Percentiles rank a stretch among this genome's conserved stretches.
These are phyloP conservation scores for Pythium vanterpoolii DNA, from an alignment of 352 stramenopile genomes.

Conservation along the genomic window DNA sequence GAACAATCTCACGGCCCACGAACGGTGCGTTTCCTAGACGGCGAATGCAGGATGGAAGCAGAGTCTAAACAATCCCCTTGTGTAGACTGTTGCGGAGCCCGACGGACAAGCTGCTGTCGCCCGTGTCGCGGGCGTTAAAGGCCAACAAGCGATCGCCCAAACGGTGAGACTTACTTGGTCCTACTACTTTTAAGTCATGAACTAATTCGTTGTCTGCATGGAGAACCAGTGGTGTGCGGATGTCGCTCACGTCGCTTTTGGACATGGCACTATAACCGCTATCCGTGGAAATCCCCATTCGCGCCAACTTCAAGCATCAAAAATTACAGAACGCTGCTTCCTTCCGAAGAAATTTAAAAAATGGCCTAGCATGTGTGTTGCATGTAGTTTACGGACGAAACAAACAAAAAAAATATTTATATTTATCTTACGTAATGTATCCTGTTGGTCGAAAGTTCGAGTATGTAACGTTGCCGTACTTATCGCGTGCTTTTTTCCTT, in stretches of 20 bases:
- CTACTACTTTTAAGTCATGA: background rate
- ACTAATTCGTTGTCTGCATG: background rate
- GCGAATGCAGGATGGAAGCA: too few species aligned
- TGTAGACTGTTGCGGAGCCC: constrained; percentile 53
- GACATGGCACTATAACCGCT: constrained; percentile 7
- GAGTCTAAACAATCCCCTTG: too few species aligned
- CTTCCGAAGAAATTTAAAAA: background rate
- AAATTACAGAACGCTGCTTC: constrained; percentile 10
- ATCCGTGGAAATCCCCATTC: constrained; percentile 7
- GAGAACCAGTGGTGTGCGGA: constrained; percentile 19
- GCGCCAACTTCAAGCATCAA: constrained; percentile 8
- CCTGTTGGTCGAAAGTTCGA: constrained; percentile 12
- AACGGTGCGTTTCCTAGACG: constrained; percentile 16
- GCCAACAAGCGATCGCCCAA: constrained; percentile 22
- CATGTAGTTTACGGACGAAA: constrained; percentile 6
- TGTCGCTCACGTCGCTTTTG: constrained; percentile 18
- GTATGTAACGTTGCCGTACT: too few species aligned
- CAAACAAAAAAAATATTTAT: constrained; percentile 2
- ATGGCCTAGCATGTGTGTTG: background rate
- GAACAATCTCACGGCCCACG: constrained; percentile 2
- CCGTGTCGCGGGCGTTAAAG: constrained; percentile 46
- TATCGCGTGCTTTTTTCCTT: background rate
- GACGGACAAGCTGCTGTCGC: constrained; percentile 66
- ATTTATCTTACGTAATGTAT: constrained; percentile 14
- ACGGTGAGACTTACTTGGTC: constrained; percentile 1